These are phyloP conservation scores for Quercus dentata DNA, from an alignment of 306 rosid species.

Conservation along the genomic window DNA sequence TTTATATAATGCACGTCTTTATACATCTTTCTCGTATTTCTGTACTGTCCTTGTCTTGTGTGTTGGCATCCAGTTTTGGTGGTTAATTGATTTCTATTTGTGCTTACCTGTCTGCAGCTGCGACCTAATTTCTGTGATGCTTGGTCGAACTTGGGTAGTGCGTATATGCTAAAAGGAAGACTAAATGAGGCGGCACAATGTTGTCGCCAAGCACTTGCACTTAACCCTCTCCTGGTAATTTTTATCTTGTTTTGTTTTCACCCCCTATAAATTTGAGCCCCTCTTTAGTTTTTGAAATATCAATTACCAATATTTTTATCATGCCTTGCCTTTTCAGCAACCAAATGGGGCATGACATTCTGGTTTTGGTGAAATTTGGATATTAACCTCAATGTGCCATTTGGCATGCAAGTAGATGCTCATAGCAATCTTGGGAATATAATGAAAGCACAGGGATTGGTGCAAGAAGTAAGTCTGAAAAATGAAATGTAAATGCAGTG, in stretches of 20 bases:
- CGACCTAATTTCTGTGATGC: conserved; percentile 97
- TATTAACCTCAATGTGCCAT: too few species aligned
- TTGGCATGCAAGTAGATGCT: conserved; percentile 49
- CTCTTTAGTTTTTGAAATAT: too few species aligned
- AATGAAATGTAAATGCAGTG: too few species aligned
- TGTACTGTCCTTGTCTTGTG: too few species aligned
- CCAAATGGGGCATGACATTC: too few species aligned
- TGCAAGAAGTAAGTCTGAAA: conserved; percentile 74
- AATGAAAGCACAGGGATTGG: conserved; percentile 67
- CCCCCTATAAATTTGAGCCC: too few species aligned
- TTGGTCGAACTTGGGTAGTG: conserved; percentile 97
- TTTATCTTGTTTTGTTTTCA: background rate
- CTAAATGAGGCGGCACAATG: conserved; percentile 94
- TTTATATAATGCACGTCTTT: too few species aligned
- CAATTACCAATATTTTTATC: too few species aligned
- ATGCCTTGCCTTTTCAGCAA: too few species aligned
- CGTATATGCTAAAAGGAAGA: conserved; percentile 97
- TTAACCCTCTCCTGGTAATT: conserved; percentile 83
- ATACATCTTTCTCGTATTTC: too few species aligned
- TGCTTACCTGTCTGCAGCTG: conserved; percentile 47
- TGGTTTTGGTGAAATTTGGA: too few species aligned
- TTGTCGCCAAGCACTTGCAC: conserved; percentile 95
- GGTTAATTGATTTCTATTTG: conserved; percentile 8
- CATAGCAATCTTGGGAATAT: conserved; percentile 67
- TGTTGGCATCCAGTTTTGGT: background rate